Base-by-base conservation (phyloP, 1,139 yeast species). In the Nakaseomyces nivariensis region DNA sequence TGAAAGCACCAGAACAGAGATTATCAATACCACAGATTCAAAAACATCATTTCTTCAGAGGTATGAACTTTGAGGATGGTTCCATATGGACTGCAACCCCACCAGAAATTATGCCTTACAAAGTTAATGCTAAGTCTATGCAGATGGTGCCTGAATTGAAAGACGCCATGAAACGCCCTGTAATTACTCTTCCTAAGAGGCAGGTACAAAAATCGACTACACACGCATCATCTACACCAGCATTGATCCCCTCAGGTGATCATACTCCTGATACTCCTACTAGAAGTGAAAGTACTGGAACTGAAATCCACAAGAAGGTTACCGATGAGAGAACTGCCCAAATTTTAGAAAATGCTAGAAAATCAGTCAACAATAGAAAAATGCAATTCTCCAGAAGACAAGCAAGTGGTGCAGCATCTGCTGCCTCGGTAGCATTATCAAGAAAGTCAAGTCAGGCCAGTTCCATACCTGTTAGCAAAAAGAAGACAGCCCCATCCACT, bases 61-160 rank as follows among this genome's bases (percentile, higher is more conserved):
- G 73, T 2, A 71, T 82, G 37, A 76, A 85, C 56, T 90, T 94
- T 76, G 66, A 72, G 41, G 77, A 79, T 52, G 73, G 64, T 10
- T 59, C 76, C 48, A 70, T 92, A 25, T 92, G 98, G 97, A 69
- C 72, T 26, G 61, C 68, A 0, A 71, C 74, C 2, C 87, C 89
- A 3, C 98, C 98, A 1, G 82, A 79, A 57, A 68, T 89, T 40
- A 81, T 82, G 11, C 96, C 97, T 0, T 88, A 82, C 63, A 78
- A 78, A 46, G 69, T 82, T 5, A 65, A 64, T 45, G 72, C 75
- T 1, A 69, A 69, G 52, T 69, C 75, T 6, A 72, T 72, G 74
- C 67, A 71, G 37, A 71, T 72, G 25, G 62, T 70, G 29, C 73
- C 75, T 8, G 68, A 64, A 27, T 47, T 67, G 26, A 54, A 49